These are phyloP conservation scores for Hibiscus tridactylites DNA, from an alignment of 345 rosid species.

Conservation along the genomic window DNA sequence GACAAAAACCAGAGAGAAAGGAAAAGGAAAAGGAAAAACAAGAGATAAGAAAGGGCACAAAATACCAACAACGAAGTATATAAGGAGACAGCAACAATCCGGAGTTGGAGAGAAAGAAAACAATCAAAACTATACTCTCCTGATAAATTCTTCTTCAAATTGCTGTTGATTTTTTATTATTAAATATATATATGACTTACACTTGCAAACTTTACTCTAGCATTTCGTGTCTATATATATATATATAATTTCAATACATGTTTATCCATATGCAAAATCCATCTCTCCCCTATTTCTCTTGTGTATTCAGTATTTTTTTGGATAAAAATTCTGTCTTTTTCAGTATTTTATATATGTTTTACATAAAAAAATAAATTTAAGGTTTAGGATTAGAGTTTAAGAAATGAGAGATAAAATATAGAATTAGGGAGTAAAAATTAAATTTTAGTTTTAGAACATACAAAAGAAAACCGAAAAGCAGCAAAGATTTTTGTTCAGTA, in stretches of 20 bases:
- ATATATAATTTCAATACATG: neutral
- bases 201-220: neutral
- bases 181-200: neutral
- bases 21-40: neutral
- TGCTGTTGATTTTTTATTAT: neutral
- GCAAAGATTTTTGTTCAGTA: no score
- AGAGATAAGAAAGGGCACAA: neutral
- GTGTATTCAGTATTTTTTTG: neutral
- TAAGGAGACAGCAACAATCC: slow-evolving; percentile 41
- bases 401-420: no score
- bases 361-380: no score
- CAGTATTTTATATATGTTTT: no score
- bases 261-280: neutral
- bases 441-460: no score
- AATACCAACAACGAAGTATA: slow-evolving; percentile 5
- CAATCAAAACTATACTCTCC: neutral
- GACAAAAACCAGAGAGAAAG: neutral
- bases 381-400: no score
- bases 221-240: slow-evolving; percentile 3
- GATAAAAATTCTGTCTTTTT: no score
- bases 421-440: no score
- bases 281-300: neutral
- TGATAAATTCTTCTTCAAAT: neutral
- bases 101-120: slow-evolving; percentile 30
- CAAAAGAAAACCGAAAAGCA: no score